Percentiles rank a stretch among this genome's conserved stretches.
Conservation (phyloP, 2,329 filamentous ascomycete genomes). For the Aspergillus sp. region DNA sequence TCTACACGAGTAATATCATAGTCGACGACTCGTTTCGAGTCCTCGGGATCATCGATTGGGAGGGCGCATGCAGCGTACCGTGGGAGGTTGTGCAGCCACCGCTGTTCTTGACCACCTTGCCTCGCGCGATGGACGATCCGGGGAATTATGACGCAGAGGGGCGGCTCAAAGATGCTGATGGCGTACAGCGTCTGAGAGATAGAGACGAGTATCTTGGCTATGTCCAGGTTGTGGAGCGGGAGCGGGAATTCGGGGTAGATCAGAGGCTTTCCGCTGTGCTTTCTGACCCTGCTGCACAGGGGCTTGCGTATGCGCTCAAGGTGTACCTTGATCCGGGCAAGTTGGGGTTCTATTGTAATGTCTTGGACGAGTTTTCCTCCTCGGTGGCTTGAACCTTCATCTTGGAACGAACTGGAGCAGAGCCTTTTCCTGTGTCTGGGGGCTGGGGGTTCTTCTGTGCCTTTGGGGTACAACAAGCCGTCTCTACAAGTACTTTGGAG, state of each 20-base stretch:
- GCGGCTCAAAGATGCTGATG: constrained; percentile 3
- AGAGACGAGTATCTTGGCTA: neutral
- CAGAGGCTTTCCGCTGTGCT: constrained; percentile 4
- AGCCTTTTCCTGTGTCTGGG: too few relatives aligned
- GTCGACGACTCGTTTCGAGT: constrained; percentile 20
- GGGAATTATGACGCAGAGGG: constrained; percentile 15
- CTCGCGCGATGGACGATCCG: constrained; percentile 20
- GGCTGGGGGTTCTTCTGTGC: too few relatives aligned
- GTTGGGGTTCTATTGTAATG: constrained; percentile 10
- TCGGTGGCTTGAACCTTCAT: too few relatives aligned
- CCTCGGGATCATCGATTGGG: constrained; percentile 23
- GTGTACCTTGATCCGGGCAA: constrained; percentile 17
- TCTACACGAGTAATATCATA: constrained; percentile 26
- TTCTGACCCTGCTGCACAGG: neutral
- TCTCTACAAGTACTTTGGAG: too few relatives aligned
- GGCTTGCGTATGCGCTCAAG: constrained; percentile 15
- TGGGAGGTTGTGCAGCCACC: constrained; percentile 19
- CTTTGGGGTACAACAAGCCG: too few relatives aligned
- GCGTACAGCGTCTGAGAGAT: neutral
- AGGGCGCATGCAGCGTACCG: constrained; percentile 20
- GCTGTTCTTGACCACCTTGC: constrained; percentile 16
- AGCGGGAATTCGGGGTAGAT: neutral
- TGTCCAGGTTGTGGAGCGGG: neutral
- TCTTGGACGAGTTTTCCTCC: neutral
- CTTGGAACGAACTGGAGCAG: too few relatives aligned